Base-by-base conservation (phyloP, 1,284 basidiomycete genomes). In the Quambalaria eucalypti region DNA sequence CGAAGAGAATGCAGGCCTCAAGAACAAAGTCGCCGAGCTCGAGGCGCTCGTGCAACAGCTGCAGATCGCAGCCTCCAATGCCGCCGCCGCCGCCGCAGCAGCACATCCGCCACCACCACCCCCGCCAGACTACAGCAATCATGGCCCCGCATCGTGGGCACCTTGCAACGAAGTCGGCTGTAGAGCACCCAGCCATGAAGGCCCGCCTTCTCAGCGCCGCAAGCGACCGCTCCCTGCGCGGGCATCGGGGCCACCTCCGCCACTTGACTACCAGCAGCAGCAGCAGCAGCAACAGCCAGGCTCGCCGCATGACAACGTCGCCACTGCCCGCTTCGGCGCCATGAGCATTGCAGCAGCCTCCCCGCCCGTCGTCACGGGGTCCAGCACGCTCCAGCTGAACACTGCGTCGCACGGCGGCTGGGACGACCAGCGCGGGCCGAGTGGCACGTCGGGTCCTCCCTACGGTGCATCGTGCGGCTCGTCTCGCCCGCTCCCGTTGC, bases 1-100 rank as follows among this genome's bases (percentile, higher is more conserved):
- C 25, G 12, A 26, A 25, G 33, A 55, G 36, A 55, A 55, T 55
- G 28, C 28, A 4, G 10, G n/a, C 9, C 23, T 55, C 0, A 7
- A 28, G 28, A 21, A 7, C 9, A 31, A 36, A 19, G 14, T 56
- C 30, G 30, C 55, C 50, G 21, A 47, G 16, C 44, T 54, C 10
- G 52, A 54, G n/a, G 5, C 16, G 7, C 21, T 16, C 4, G 36
- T 46, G 21, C 26, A 19, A 25, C 44, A 6, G 10, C 48, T 50
- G 14, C 21, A 51, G 46, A 12, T 46, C 42, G 21, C 21, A 25
- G n/a, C 12, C 12, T 46, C 42, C n/a, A 14, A 14, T 5, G 4
- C 21, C 12, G 16, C 9, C 31, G 9, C 8, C 16, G 31, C 31
- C 8, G 31, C 8, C 31, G 9, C 31, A 40, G 39, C 39, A 19